Evolutionary conservation across 2,329 filamentous ascomycete species (phyloP).

Genomic region (Verruconis gallopava): DNA sequence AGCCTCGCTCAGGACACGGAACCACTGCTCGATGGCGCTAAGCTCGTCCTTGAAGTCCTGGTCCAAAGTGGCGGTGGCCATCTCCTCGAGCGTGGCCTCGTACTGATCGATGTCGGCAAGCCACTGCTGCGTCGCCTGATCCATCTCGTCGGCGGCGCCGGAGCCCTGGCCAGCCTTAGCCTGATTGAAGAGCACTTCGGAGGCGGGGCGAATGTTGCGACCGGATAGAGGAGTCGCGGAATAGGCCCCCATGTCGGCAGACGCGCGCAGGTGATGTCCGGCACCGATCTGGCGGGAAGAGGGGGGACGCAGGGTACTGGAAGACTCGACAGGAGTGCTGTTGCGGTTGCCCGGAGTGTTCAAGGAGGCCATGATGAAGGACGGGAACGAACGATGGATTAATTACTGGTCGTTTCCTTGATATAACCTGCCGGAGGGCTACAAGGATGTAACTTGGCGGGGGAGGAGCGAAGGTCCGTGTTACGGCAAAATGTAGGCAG

Average conservation of each 20-base stretch:
- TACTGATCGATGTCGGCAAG: conserved; percentile 98
- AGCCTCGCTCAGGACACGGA: conserved; percentile 89
- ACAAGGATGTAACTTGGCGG: neutral
- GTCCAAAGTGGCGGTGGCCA: conserved; percentile 96
- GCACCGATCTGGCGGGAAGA: conserved; percentile 63
- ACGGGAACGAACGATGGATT: neutral
- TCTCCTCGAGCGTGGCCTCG: conserved; percentile 96
- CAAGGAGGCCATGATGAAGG: conserved; percentile 29
- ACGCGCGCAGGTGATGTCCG: conserved; percentile 80
- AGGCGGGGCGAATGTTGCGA: conserved; percentile 78
- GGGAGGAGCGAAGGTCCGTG: neutral
- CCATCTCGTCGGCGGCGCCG: conserved; percentile 69
- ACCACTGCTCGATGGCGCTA: conserved; percentile 99
- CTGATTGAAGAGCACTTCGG: conserved; percentile 81
- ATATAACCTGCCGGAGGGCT: neutral
- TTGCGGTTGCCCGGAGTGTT: conserved; percentile 63
- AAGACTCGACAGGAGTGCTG: conserved; percentile 78
- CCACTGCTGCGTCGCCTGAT: conserved; percentile 95
- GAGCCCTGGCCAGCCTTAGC: conserved; percentile 54
- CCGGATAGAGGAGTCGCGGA: conserved; percentile 52
- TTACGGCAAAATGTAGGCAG: neutral
- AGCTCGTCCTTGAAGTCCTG: conserved; percentile 99
- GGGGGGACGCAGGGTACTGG: conserved; percentile 70
- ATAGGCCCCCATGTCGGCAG: conserved; percentile 88
- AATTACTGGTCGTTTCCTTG: neutral